Evolutionary conservation across 768 basidiomycete species (phyloP), one percentile per base, ranked within the genome.

Genomic region (Hypsizygus marmoreus): DNA sequence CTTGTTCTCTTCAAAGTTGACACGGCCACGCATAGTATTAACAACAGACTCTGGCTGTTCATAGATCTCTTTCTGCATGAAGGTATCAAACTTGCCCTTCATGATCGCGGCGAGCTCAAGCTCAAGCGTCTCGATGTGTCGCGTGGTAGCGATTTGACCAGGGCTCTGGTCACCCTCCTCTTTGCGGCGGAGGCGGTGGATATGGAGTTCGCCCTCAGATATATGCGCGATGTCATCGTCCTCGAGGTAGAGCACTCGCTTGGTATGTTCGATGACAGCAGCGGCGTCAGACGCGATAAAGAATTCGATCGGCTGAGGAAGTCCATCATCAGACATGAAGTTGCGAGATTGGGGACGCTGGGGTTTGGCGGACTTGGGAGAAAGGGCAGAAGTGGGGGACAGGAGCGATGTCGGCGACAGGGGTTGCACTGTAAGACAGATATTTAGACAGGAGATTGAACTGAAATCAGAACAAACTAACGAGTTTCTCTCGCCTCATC

Each of bases 41-140:
- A 98, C 93, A 52, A 98, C 97, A 20, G 93, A 95, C 63, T 99
- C 97, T 40, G 97, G 95, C 67, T 98, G 95, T 64, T 97, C 91
- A 75, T 93, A 97, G 58, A 97, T 97, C 70, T 99, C 97, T 75
- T 99, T 99, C 68, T 98, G 95, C 97, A 99, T 99, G 74, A 99
- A 99, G 64, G 95, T 95, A 64, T 92, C 92, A 66, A 98, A 99
- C 69, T 94, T 92, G 64, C 97, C 97, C 80, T 99, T 99, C 97
- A 98, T 98, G 74, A 99, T 98, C 56, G 95, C 97, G n/a, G 95
- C 95, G 35, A 99, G 82, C 70, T 99, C 97, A 54, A 99, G 84
- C 71, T 98, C 97, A 57, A 99, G 84, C 4, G 94, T 97, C 74
- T 98, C 97, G 68, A 99, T 98, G 54, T 82, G 92, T 55, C 97